Conservation (phyloP, 768 basidiomycete species). For the Trametes coccinea region DNA sequence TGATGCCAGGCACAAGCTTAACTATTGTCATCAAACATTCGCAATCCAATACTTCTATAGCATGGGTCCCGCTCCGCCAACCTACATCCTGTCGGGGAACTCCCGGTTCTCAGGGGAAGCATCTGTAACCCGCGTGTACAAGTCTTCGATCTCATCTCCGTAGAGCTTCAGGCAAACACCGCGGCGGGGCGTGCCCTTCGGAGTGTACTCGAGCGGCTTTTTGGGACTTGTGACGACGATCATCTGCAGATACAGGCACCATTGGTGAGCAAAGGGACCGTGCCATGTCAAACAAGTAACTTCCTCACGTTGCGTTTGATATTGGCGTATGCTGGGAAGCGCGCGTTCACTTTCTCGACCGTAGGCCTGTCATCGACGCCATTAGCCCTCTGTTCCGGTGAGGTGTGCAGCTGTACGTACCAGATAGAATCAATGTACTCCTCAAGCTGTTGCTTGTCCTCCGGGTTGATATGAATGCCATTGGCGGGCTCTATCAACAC, state of each 20-base stretch:
- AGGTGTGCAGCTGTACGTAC: neutral
- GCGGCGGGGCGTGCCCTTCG: constrained; percentile 48
- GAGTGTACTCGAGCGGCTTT: constrained; percentile 46
- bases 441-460: constrained; percentile 9
- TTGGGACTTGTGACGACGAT: constrained; percentile 43
- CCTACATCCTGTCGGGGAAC: constrained; percentile 4
- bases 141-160: constrained; percentile 41
- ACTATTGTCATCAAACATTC: too few species aligned
- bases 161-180: constrained; percentile 43
- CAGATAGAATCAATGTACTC: constrained; percentile 16
- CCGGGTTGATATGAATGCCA: neutral
- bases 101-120: neutral
- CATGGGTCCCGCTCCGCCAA: neutral
- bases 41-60: too few species aligned
- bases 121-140: constrained; percentile 32
- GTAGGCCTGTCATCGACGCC: constrained; percentile 27
- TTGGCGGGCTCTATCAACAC: constrained; percentile 28
- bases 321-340: constrained; percentile 29
- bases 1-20: too few species aligned
- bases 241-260: constrained; percentile 42
- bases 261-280: too few species aligned
- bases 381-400: too few species aligned
- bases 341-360: constrained; percentile 30
- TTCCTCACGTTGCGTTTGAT: constrained; percentile 26
- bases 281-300: too few species aligned